These are phyloP conservation scores for Graphilbum ipis-grandicollis DNA, from an alignment of 2,329 filamentous ascomycete genomes.

Conservation along the genomic window DNA sequence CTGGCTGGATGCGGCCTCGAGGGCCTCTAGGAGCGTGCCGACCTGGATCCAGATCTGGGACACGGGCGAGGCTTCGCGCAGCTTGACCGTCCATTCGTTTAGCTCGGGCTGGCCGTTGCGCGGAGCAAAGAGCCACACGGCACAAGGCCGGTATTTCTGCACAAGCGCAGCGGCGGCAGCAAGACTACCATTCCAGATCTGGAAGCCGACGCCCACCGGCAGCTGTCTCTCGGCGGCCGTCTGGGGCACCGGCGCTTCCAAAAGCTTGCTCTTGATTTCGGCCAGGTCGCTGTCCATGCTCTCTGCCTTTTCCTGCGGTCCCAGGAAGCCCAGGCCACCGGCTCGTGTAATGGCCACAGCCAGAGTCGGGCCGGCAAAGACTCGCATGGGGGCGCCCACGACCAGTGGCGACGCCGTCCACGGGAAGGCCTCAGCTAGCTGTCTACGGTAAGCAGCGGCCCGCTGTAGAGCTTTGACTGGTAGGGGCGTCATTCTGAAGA, in stretches of 20 bases:
- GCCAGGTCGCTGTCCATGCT: conserved; percentile 3
- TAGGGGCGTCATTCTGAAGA: no score
- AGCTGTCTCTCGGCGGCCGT: conserved; percentile 16
- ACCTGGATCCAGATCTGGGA: conserved; percentile 32
- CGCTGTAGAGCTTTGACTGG: no score
- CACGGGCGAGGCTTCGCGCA: conserved; percentile 19
- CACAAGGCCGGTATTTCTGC: conserved; percentile 32
- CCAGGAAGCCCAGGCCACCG: conserved; percentile 20
- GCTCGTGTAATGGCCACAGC: conserved; percentile 22
- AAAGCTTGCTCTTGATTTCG: neutral
- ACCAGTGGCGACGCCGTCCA: conserved; percentile 19
- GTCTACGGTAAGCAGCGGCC: no score
- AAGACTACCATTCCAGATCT: conserved; percentile 31
- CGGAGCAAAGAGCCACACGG: conserved; percentile 52
- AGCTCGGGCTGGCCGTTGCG: conserved; percentile 19
- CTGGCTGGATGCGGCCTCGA: conserved; percentile 27
- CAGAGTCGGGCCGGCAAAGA: conserved; percentile 18
- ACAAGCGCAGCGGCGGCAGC: conserved; percentile 30
- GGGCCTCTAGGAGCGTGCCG: conserved; percentile 38
- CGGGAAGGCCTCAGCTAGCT: no score
- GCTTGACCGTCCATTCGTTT: conserved; percentile 15
- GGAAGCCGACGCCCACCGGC: conserved; percentile 44
- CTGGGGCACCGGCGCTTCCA: neutral
- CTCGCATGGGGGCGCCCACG: conserved; percentile 23
- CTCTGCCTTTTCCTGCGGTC: conserved; percentile 4